These are phyloP conservation scores for Penicillium freii DNA, from an alignment of 2,329 filamentous ascomycete genomes.

Conservation along the genomic window DNA sequence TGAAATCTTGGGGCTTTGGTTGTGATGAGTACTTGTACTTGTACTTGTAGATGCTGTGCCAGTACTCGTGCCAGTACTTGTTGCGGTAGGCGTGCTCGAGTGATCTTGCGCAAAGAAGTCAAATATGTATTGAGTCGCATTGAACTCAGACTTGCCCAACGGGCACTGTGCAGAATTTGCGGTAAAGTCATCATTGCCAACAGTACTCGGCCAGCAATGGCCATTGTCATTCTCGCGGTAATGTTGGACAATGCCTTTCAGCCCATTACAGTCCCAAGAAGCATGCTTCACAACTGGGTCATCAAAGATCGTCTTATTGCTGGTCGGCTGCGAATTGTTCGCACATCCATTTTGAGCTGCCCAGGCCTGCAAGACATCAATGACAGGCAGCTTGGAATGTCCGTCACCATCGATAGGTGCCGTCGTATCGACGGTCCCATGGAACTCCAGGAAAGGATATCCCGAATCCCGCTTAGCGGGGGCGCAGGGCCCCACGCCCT, in stretches of 20 bases:
- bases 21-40: background rate
- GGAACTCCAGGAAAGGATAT: conserved; percentile 26
- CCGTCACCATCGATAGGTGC: conserved; percentile 20
- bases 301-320: conserved; percentile 18
- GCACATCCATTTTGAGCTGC: conserved; percentile 18
- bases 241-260: conserved; percentile 21
- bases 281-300: conserved; percentile 20
- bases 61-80: background rate
- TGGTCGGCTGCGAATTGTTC: conserved; percentile 10
- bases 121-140: conserved; percentile 23
- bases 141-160: conserved; percentile 18
- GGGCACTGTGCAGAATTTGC: conserved; percentile 12
- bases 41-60: background rate
- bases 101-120: conserved; percentile 27
- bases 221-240: conserved; percentile 20
- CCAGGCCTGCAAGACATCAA: conserved; percentile 21
- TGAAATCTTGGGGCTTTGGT: background rate
- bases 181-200: conserved; percentile 15
- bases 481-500: conserved; percentile 25
- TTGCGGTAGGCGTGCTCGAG: background rate
- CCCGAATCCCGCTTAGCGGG: conserved; percentile 30
- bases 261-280: conserved; percentile 18
- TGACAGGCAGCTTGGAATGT: conserved; percentile 13
- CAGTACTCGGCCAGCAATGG: conserved; percentile 24
- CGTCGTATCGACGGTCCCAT: conserved; percentile 21